Evolutionary conservation across 352 stramenopile species (phyloP).

Genomic region (Phytophthora litchii): DNA sequence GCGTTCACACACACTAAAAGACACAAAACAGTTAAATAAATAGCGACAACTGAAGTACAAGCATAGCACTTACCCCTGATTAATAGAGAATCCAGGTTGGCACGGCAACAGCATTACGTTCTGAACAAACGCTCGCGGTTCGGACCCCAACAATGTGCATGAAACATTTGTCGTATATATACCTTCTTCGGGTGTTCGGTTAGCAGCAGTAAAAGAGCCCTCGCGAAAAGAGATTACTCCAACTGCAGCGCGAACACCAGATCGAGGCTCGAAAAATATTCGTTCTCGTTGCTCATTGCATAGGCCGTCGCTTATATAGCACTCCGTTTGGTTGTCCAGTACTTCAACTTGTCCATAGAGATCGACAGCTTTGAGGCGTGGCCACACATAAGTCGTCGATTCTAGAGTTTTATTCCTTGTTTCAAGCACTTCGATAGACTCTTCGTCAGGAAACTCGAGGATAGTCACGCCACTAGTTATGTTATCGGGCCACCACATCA

Average conservation of each 20-base stretch:
- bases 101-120: constrained; percentile 47
- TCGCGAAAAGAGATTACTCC: constrained; percentile 52
- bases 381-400: constrained; percentile 43
- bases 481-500: constrained; percentile 64
- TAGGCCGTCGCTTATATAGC: constrained; percentile 30
- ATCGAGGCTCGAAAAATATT: constrained; percentile 42
- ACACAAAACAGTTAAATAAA: neutral
- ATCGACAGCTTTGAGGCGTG: constrained; percentile 60
- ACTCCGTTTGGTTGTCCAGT: constrained; percentile 56
- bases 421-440: constrained; percentile 47
- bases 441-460: constrained; percentile 53
- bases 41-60: too few species aligned
- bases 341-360: constrained; percentile 70
- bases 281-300: constrained; percentile 12
- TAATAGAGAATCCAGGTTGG: constrained; percentile 48
- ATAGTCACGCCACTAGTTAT: constrained; percentile 46
- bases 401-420: constrained; percentile 36
- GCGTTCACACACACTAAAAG: constrained; percentile 52
- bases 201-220: constrained; percentile 39
- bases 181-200: constrained; percentile 23
- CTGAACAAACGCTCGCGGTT: constrained; percentile 37
- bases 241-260: constrained; percentile 21
- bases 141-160: constrained; percentile 44
- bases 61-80: constrained; percentile 33
- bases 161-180: constrained; percentile 50